Evolutionary conservation across 1,139 yeast genomes (phyloP).

Genomic region (Saccharomyces hybrid): DNA sequence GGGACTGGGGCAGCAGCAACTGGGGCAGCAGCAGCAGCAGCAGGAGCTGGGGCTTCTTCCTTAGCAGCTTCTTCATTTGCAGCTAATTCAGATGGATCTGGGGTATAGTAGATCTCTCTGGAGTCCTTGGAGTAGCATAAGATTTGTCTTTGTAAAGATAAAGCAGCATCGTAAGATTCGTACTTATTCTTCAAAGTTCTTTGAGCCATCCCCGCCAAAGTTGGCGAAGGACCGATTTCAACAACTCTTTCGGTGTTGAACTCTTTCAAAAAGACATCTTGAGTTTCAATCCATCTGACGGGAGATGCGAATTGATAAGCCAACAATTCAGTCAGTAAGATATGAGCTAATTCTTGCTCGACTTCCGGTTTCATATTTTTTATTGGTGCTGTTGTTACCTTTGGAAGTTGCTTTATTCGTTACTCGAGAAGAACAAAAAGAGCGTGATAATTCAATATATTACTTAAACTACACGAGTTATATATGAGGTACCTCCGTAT

Average conservation of each 20-base stretch:
- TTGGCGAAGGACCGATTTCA: constrained; percentile 98
- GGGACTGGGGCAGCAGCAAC: constrained; percentile 43
- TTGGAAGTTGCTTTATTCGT: not conserved
- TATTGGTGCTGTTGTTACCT: not conserved
- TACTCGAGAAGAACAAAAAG: not conserved
- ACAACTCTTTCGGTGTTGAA: constrained; percentile 94
- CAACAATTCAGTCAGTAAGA: constrained; percentile 84
- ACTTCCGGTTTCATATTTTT: constrained; percentile 83
- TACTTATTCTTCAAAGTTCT: constrained; percentile 94
- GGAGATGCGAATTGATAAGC: constrained; percentile 99
- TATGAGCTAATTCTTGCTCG: constrained; percentile 95
- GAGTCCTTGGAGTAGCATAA: constrained; percentile 92
- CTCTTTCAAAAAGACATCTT: constrained; percentile 90
- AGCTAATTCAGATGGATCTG: constrained; percentile 50
- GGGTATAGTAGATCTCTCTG: constrained; percentile 91
- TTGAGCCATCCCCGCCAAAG: constrained; percentile 96
- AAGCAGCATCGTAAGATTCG: constrained; percentile 95
- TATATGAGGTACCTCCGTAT: not conserved
- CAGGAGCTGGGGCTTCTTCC: constrained; percentile 33
- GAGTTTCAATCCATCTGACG: constrained; percentile 99
- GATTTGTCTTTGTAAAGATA: constrained; percentile 92
- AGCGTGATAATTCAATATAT: not conserved
- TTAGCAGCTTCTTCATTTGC: constrained; percentile 36
- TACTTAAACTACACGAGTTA: not conserved
- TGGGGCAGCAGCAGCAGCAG: constrained; percentile 39